Percentiles rank a stretch among this genome's conserved stretches.
phyloP scores from a whole-genome alignment of 768 basidiomycete species.

The Exsudoporus frostii region DNA sequence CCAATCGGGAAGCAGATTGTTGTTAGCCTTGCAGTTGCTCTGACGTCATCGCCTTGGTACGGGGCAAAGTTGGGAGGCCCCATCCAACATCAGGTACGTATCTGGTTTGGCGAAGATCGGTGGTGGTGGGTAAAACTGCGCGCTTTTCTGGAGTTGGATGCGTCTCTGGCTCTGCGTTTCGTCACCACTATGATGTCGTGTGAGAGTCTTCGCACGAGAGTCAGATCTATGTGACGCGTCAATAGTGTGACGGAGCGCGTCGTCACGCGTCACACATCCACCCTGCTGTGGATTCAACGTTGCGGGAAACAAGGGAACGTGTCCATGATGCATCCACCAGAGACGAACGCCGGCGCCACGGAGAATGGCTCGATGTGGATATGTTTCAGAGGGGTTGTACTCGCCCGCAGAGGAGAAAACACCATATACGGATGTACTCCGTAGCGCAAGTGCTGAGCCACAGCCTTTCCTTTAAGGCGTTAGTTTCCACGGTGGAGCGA shows the following conservation, averaged over 20 bases:
- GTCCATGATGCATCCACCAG: neutral
- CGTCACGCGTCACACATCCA: slow-evolving; percentile 21
- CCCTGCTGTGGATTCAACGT: neutral
- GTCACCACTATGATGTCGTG: slow-evolving; percentile 9
- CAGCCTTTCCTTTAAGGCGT: neutral
- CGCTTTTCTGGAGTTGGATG: slow-evolving; percentile 30
- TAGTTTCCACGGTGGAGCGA: neutral
- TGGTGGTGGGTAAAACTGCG: slow-evolving; percentile 26
- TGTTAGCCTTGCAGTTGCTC: no score
- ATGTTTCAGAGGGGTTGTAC: neutral
- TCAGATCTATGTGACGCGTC: slow-evolving; percentile 11
- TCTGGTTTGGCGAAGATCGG: slow-evolving; percentile 37
- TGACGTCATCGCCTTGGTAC: no score
- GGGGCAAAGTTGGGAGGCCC: no score
- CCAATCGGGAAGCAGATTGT: no score
- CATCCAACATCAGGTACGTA: slow-evolving; percentile 35
- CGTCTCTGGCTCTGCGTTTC: slow-evolving; percentile 39
- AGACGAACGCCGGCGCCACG: neutral
- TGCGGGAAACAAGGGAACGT: neutral
- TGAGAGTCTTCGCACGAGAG: neutral
- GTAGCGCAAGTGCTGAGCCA: neutral
- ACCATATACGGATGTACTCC: neutral
- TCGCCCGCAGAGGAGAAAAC: neutral
- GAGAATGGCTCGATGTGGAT: neutral
- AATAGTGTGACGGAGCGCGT: slow-evolving; percentile 25